A percentile compares a stretch with the other conserved stretches of the same genome.
These are phyloP conservation scores for Lunularia cruciata DNA, from an alignment of 225 moss, liverwort and hornwort species.

Conservation along the genomic window DNA sequence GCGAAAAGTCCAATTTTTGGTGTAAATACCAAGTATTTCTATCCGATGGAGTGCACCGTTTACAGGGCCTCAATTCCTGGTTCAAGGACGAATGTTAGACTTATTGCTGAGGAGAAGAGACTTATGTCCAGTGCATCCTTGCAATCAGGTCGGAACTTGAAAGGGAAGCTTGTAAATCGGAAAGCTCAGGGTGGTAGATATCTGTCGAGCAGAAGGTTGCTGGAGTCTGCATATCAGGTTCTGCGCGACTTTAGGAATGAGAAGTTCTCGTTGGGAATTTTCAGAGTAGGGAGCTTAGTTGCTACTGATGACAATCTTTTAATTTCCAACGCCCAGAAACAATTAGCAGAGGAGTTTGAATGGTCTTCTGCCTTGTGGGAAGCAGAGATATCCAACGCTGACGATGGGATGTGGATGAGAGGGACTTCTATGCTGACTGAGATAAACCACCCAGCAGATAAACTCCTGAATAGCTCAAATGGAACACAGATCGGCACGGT, in stretches of 20 bases:
- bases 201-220: constrained; percentile 27
- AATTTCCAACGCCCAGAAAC: constrained; percentile 2
- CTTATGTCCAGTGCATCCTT: neutral
- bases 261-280: constrained; percentile 28
- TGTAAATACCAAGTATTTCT: constrained; percentile 4
- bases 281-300: constrained; percentile 18
- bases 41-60: constrained; percentile 22
- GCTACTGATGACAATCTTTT: constrained; percentile 17
- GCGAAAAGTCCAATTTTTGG: constrained; percentile 3
- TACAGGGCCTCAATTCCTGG: constrained; percentile 15
- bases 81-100: neutral
- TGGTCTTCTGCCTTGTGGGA: constrained; percentile 45
- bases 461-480: neutral
- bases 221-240: constrained; percentile 38
- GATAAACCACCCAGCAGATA: constrained; percentile 1
- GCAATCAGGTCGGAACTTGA: constrained; percentile 4
- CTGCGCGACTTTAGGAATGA: constrained; percentile 38
- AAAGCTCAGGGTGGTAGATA: constrained; percentile 15
- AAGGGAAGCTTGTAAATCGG: neutral
- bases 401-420: neutral
- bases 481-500: neutral
- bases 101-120: neutral
- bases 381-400: constrained; percentile 25
- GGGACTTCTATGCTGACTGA: neutral
- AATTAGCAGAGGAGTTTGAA: constrained; percentile 26